Evolutionary conservation across 2,329 filamentous ascomycete species (phyloP).

Genomic region (Cryphonectria nitschkei): DNA sequence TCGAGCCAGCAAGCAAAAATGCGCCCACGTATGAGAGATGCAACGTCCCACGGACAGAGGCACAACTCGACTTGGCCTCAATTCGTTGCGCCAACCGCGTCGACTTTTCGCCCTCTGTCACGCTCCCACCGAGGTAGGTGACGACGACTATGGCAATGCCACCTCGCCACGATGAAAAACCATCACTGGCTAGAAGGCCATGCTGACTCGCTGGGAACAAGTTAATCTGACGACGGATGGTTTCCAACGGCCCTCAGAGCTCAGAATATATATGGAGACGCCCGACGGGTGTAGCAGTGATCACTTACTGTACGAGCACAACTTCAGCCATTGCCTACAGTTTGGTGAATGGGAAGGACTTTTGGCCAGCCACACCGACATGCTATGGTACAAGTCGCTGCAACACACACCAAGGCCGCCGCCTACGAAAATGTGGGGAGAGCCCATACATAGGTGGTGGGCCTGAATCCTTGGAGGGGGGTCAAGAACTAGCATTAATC

Average conservation of each 20-base stretch:
- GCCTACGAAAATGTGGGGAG: constrained; percentile 18
- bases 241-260: not conserved
- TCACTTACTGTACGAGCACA: not conserved
- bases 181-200: not conserved
- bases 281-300: not conserved
- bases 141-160: constrained; percentile 6
- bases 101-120: constrained; percentile 2
- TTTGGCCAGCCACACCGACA: constrained; percentile 8
- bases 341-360: not conserved
- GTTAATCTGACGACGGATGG: not conserved
- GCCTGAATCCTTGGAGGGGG: constrained; percentile 22
- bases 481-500: constrained; percentile 14
- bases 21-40: constrained; percentile 8
- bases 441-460: not conserved
- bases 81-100: constrained; percentile 15
- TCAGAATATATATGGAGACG: not conserved
- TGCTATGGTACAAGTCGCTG: not conserved
- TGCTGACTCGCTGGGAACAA: not conserved
- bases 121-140: constrained; percentile 9
- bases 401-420: not conserved
- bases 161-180: constrained; percentile 9
- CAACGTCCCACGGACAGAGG: constrained; percentile 17
- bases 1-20: constrained; percentile 1
- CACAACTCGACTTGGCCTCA: constrained; percentile 1
- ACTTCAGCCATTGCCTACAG: not conserved